These are phyloP conservation scores for Exophiala phaeomuriformis DNA, from an alignment of 2,329 filamentous ascomycete genomes.

Conservation along the genomic window DNA sequence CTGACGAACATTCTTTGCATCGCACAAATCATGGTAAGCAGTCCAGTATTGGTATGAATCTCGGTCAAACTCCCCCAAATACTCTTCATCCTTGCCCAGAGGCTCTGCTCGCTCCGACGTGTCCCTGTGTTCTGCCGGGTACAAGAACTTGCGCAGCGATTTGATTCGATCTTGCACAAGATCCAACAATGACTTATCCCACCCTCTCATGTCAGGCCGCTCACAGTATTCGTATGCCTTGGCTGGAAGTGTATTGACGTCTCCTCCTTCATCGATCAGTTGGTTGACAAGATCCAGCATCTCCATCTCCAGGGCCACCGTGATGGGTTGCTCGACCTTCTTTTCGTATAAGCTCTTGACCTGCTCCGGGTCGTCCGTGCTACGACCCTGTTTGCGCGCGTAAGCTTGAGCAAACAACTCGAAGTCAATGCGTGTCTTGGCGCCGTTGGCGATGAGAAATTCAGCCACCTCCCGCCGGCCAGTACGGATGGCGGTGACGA, in stretches of 20 bases:
- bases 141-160: constrained; percentile 44
- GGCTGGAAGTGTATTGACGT: constrained; percentile 55
- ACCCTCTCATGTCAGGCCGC: constrained; percentile 18
- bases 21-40: constrained; percentile 36
- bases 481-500: constrained; percentile 53
- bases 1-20: constrained; percentile 30
- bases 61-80: constrained; percentile 43
- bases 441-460: constrained; percentile 58
- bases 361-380: constrained; percentile 33
- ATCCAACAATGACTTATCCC: constrained; percentile 50
- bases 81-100: constrained; percentile 41
- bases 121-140: not conserved
- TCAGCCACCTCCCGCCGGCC: constrained; percentile 49
- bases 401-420: constrained; percentile 57
- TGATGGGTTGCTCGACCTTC: constrained; percentile 56
- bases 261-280: constrained; percentile 57
- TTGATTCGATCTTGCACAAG: constrained; percentile 49
- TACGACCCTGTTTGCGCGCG: constrained; percentile 37
- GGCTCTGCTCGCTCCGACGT: constrained; percentile 4
- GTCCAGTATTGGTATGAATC: constrained; percentile 57
- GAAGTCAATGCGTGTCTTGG: constrained; percentile 53
- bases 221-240: constrained; percentile 28
- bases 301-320: constrained; percentile 51
- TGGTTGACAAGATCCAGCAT: constrained; percentile 46
- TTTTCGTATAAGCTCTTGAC: constrained; percentile 46